A percentile compares a stretch with the other conserved stretches of the same genome.
These are phyloP conservation scores for Globisporangium middletonii DNA, from an alignment of 352 stramenopile genomes.

Conservation along the genomic window DNA sequence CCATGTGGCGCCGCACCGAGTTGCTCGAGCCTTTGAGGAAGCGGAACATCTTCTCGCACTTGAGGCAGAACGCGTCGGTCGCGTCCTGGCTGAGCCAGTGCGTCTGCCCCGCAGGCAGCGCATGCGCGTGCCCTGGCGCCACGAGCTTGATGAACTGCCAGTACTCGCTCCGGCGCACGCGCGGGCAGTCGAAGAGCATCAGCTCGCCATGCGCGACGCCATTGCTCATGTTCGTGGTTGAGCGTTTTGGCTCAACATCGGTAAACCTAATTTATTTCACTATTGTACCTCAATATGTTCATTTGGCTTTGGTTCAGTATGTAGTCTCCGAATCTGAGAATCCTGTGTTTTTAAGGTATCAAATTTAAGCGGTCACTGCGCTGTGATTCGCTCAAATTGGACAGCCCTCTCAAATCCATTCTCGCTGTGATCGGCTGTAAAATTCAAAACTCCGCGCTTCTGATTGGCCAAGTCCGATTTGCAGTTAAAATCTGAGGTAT, in stretches of 20 bases:
- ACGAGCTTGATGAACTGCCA: conserved; percentile 66
- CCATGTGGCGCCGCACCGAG: conserved; percentile 51
- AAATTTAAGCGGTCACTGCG: no score
- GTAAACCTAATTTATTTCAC: no score
- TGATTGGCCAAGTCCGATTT: no score
- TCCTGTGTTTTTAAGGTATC: no score
- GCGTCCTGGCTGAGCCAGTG: conserved; percentile 56
- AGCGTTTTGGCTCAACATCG: not conserved
- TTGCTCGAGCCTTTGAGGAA: conserved; percentile 57
- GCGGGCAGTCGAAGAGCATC: conserved; percentile 50
- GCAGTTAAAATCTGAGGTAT: no score
- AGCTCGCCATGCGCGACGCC: conserved; percentile 36
- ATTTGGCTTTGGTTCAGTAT: no score
- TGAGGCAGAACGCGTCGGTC: conserved; percentile 41
- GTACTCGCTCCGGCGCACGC: conserved; percentile 44
- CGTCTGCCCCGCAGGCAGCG: conserved; percentile 27
- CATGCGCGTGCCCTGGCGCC: conserved; percentile 17
- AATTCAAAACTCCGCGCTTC: no score
- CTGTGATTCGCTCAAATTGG: no score
- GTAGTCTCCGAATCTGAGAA: no score
- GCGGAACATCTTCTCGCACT: conserved; percentile 39
- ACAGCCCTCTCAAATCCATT: no score
- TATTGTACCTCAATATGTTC: no score
- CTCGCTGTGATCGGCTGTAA: no score
- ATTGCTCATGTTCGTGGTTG: conserved; percentile 36